Evolutionary conservation across 2,329 filamentous ascomycete species (phyloP).

Genomic region (Aspergillus quadrilineatus): DNA sequence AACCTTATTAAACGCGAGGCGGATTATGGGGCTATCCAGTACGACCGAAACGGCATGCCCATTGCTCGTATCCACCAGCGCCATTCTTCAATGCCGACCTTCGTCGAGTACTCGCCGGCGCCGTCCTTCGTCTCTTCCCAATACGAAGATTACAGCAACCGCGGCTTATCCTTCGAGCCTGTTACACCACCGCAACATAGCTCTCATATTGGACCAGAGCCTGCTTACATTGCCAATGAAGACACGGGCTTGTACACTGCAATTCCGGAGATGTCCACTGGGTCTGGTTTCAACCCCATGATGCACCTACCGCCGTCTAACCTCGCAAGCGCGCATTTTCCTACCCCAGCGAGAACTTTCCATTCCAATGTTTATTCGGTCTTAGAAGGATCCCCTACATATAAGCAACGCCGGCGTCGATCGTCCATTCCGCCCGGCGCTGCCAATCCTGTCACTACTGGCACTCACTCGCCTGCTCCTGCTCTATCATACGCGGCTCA

Average conservation of each 20-base stretch:
- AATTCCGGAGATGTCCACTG: conserved; percentile 79
- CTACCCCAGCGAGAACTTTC: conserved; percentile 63
- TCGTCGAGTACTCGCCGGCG: conserved; percentile 96
- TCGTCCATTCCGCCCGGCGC: conserved; percentile 87
- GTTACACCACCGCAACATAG: conserved; percentile 93
- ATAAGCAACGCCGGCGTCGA: conserved; percentile 92
- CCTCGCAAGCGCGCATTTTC: conserved; percentile 75
- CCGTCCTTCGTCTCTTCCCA: conserved; percentile 98
- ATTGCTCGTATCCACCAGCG: conserved; percentile 81
- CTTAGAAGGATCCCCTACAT: conserved; percentile 96
- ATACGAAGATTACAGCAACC: conserved; percentile 96
- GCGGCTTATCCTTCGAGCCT: conserved; percentile 93
- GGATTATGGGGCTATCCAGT: conserved; percentile 78
- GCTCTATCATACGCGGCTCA: conserved; percentile 61
- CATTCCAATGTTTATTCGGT: conserved; percentile 87
- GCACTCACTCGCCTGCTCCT: conserved; percentile 49
- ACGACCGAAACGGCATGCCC: conserved; percentile 88
- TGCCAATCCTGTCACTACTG: conserved; percentile 64
- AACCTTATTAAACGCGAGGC: conserved; percentile 83
- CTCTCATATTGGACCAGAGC: conserved; percentile 76
- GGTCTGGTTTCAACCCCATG: conserved; percentile 78
- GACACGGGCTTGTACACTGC: conserved; percentile 94
- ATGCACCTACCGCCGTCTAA: conserved; percentile 88
- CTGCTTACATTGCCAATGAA: conserved; percentile 96
- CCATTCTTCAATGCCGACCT: conserved; percentile 97